phyloP scores from a whole-genome alignment of 2,329 filamentous ascomycete genomes.

The Madurella fahalii region DNA sequence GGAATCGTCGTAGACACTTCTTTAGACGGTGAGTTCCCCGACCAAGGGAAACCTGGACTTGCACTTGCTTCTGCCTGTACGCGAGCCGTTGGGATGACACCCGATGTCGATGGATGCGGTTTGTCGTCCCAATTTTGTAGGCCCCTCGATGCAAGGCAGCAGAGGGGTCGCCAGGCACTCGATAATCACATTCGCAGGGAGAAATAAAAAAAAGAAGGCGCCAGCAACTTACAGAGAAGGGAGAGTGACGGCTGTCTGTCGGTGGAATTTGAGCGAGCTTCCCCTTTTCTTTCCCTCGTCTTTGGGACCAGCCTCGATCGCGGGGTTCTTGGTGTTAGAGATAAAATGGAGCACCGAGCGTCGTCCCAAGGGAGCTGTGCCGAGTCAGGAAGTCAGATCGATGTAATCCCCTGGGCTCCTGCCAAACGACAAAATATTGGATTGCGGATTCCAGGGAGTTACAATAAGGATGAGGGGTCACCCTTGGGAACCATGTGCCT shows the following conservation, averaged over 20 bases:
- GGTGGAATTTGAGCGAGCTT: neutral
- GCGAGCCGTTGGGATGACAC: too few species aligned
- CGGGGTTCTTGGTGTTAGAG: slow-evolving; percentile 15
- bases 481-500: slow-evolving; percentile 7
- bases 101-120: too few species aligned
- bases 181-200: too few species aligned
- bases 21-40: too few species aligned
- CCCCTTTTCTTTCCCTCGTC: neutral
- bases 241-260: slow-evolving; percentile 9
- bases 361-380: slow-evolving; percentile 15
- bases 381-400: slow-evolving; percentile 16
- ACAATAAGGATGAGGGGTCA: slow-evolving; percentile 6
- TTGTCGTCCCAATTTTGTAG: slow-evolving; percentile 12
- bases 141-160: neutral
- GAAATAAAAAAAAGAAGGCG: too few species aligned
- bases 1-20: too few species aligned
- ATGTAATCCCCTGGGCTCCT: neutral
- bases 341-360: slow-evolving; percentile 21
- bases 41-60: too few species aligned
- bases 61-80: too few species aligned
- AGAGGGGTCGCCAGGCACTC: too few species aligned
- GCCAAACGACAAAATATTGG: slow-evolving; percentile 2
- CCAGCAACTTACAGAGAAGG: neutral
- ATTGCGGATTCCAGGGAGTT: slow-evolving; percentile 11
- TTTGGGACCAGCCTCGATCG: slow-evolving; percentile 13